Base-by-base conservation (phyloP, 768 basidiomycete genomes). In the Piloderma croceum region DNA sequence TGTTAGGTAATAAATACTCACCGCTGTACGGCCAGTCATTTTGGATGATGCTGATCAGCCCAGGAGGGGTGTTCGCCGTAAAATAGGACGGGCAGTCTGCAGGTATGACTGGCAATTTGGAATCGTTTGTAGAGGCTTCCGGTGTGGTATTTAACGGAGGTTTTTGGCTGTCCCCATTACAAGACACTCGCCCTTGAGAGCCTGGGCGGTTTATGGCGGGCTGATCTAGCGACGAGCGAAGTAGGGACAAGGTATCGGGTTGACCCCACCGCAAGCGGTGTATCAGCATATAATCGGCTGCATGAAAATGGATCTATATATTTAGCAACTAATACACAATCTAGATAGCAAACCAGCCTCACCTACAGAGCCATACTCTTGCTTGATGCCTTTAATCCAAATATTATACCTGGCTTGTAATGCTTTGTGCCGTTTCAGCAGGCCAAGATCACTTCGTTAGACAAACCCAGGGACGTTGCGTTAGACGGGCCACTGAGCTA, bases 1-100 rank as follows among this genome's bases (percentile, higher is more conserved):
- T n/a, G 4, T 17, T 27, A 23, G 7, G 37, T 35, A 19, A n/a
- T n/a, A n/a, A 24, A 38, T 7, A 33, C 68, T 39, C 50, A 83
- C 85, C 78, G 6, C 85, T 89, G 59, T 92, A 92, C 0, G 89
- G 89, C 89, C 89, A 92, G 55, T 90, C 87, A 52, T 90, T 89
- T 51, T 68, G 79, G 34, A 83, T 83, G 45, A 90, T 78, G 51
- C 79, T 83, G 47, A 87, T 63, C 38, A 76, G 64, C 24, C 76
- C 64, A 10, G 68, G 49, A 0, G 82, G 74, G 7, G 77, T 79
- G 47, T 81, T 68, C 10, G 73, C 73, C 23, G 69, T 78, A 59
- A 91, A 90, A 58, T 84, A 85, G 10, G 67, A 61, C 6, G 77
- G 77, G 3, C 62, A 56, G 39, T 63, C 53, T 5, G 49, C 41